Evolutionary conservation across 805 yeast genomes (phyloP).

Genomic region (Kluyveromyces wickerhamii): DNA sequence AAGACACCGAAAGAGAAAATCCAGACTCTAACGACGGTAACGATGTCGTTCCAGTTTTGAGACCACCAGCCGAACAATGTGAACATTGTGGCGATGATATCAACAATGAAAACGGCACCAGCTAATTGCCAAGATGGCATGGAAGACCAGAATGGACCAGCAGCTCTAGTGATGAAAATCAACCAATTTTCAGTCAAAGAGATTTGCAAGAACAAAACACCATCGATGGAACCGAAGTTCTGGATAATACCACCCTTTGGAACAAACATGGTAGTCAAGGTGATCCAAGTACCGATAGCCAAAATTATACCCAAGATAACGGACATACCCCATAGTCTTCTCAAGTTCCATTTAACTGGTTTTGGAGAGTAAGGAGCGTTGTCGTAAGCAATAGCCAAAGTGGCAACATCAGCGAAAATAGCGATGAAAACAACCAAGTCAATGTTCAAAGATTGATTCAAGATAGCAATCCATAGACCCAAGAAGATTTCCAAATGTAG

Average conservation of each 20-base stretch:
- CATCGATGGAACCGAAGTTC: constrained; percentile 90
- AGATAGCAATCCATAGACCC: constrained; percentile 94
- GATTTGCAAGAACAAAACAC: constrained; percentile 89
- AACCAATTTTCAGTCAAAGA: constrained; percentile 96
- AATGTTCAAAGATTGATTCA: constrained; percentile 79
- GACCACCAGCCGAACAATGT: constrained; percentile 96
- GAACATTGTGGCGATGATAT: constrained; percentile 87
- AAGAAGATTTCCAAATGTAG: constrained; percentile 90
- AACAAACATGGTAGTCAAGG: constrained; percentile 88
- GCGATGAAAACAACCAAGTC: constrained; percentile 94
- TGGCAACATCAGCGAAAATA: constrained; percentile 94
- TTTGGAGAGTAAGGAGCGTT: constrained; percentile 89
- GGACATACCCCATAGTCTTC: constrained; percentile 97
- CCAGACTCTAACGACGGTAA: constrained; percentile 91
- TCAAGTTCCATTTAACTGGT: constrained; percentile 95
- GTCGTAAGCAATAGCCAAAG: constrained; percentile 94
- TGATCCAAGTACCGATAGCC: constrained; percentile 91
- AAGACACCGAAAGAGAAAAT: constrained; percentile 94
- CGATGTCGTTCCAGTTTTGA: constrained; percentile 94
- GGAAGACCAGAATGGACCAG: constrained; percentile 98
- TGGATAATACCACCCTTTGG: constrained; percentile 90
- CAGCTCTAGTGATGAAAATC: constrained; percentile 93
- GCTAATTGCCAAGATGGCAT: constrained; percentile 93
- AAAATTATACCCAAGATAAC: constrained; percentile 75
- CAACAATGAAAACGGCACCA: constrained; percentile 89